A percentile compares a stretch with the other conserved stretches of the same genome.
Conservation (phyloP, 2,329 filamentous ascomycete species). For the Alternaria sp. region DNA sequence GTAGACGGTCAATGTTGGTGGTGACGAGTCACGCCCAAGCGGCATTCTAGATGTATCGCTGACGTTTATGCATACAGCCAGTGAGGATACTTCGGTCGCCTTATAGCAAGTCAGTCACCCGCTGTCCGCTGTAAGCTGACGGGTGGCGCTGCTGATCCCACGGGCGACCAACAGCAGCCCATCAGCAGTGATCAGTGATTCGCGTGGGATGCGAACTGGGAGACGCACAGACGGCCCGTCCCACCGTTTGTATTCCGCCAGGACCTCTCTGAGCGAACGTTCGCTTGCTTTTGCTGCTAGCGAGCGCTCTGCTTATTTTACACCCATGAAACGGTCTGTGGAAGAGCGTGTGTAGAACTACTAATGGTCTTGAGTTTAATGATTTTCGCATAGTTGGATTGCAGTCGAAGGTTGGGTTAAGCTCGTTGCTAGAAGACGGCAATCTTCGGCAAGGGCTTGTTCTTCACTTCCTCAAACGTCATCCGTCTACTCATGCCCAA, state of each 20-base stretch:
- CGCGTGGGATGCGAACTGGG: not conserved
- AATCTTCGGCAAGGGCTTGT: conserved; percentile 38
- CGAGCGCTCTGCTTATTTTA: not conserved
- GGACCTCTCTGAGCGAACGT: not conserved
- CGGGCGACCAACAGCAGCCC: not conserved
- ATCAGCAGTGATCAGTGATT: not conserved
- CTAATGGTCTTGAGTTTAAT: not conserved
- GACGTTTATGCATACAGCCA: not conserved
- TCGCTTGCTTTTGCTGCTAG: not conserved
- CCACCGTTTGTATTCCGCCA: not conserved
- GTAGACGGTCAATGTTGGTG: not conserved
- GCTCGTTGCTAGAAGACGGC: conserved; percentile 17
- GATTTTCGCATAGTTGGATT: not conserved
- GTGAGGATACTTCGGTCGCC: not conserved
- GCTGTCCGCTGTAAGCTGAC: not conserved
- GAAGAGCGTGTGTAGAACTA: not conserved
- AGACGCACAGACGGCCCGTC: not conserved
- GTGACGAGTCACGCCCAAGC: not conserved
- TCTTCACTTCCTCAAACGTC: conserved; percentile 32
- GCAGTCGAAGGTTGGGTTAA: not conserved
- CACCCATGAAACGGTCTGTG: not conserved
- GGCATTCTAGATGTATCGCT: not conserved
- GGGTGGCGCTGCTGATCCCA: not conserved
- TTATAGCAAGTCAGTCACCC: not conserved
- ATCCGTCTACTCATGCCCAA: conserved; percentile 3